Percentiles rank a stretch among this genome's conserved stretches.
phyloP scores from a whole-genome alignment of 352 stramenopile genomes.

The Phytopythium chamaehyphon region DNA sequence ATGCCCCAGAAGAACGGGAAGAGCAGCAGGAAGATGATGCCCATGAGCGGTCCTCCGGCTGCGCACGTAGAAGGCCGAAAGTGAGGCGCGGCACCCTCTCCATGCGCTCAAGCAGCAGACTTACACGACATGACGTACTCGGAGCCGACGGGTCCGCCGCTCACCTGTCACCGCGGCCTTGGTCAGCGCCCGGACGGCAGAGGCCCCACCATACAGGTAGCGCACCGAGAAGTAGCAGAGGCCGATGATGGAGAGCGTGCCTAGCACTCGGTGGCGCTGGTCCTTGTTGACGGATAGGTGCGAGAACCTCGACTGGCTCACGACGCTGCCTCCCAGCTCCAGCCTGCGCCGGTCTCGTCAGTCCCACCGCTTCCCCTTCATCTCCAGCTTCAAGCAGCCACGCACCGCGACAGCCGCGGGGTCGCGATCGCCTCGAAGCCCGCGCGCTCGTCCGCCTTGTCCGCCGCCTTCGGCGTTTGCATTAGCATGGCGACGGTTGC shows the following conservation, averaged over 20 bases:
- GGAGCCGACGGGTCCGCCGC: constrained; percentile 29
- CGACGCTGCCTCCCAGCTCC: no score
- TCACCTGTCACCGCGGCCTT: background rate
- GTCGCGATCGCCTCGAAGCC: no score
- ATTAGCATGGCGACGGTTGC: no score
- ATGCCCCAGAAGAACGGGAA: constrained; percentile 89
- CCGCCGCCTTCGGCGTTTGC: no score
- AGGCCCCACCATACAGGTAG: background rate
- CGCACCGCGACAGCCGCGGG: no score
- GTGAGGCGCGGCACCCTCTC: no score
- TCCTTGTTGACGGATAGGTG: constrained; percentile 22
- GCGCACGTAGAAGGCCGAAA: background rate
- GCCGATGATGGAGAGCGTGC: constrained; percentile 48
- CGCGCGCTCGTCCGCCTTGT: no score
- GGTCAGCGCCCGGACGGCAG: background rate
- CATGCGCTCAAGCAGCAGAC: constrained; percentile 1
- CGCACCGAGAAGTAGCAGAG: constrained; percentile 54
- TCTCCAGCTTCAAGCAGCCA: no score
- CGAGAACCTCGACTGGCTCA: no score
- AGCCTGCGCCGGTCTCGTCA: no score
- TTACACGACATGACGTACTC: constrained; percentile 42
- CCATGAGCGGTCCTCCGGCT: constrained; percentile 56
- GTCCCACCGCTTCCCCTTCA: no score
- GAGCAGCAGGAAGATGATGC: constrained; percentile 83
- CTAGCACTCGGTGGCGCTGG: constrained; percentile 40